Evolutionary conservation across 768 basidiomycete genomes (phyloP).

Genomic region (Saitozyma sp.): DNA sequence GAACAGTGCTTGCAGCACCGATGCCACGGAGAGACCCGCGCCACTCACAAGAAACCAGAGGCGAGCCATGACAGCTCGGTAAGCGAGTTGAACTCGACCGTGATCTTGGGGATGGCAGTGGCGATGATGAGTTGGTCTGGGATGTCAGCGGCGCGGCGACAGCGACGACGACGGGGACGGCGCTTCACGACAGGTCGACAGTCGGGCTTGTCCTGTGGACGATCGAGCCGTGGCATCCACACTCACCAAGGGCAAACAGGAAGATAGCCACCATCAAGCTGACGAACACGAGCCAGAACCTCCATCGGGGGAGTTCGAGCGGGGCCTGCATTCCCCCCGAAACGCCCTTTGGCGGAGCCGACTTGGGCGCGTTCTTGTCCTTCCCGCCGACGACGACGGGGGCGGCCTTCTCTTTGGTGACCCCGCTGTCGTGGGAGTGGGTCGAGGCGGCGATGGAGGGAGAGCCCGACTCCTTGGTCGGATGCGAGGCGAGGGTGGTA

Average conservation of each 20-base stretch:
- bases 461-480: no score
- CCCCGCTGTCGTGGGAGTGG: no score
- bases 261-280: constrained; percentile 39
- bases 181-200: no score
- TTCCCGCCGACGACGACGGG: no score
- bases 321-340: constrained; percentile 20
- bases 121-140: constrained; percentile 55
- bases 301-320: constrained; percentile 28
- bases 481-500: no score
- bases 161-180: neutral
- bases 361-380: constrained; percentile 6
- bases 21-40: no score
- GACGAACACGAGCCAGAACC: constrained; percentile 38
- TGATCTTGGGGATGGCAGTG: constrained; percentile 50
- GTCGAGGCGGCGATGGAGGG: no score
- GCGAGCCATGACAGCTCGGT: constrained; percentile 47
- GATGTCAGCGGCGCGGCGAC: neutral
- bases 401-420: no score
- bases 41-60: constrained; percentile 44
- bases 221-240: no score
- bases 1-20: no score
- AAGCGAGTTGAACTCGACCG: constrained; percentile 42
- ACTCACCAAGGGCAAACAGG: constrained; percentile 41
- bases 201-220: no score
- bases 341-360: constrained; percentile 14